These are phyloP conservation scores for Alternaria arbusti DNA, from an alignment of 2,329 filamentous ascomycete genomes.

Conservation along the genomic window DNA sequence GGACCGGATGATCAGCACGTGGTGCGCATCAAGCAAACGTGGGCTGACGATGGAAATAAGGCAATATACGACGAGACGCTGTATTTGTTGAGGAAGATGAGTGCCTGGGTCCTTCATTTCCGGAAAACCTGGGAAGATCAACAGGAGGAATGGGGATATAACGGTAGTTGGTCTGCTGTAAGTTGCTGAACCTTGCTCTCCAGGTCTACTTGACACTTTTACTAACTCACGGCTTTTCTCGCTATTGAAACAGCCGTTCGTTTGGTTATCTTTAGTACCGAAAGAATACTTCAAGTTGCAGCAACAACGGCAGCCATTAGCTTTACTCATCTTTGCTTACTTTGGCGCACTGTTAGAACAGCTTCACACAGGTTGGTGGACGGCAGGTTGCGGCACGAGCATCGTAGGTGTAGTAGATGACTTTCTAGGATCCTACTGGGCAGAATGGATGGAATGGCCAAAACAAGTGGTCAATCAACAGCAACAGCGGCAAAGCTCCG, in stretches of 20 bases:
- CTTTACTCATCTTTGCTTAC: constrained; percentile 26
- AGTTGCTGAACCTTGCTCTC: background rate
- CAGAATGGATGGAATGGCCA: constrained; percentile 18
- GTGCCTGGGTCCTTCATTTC: constrained; percentile 21
- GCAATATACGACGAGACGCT: constrained; percentile 15
- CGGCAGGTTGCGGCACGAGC: constrained; percentile 27
- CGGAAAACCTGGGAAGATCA: background rate
- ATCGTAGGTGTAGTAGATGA: constrained; percentile 22
- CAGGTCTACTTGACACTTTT: background rate
- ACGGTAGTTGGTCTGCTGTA: constrained; percentile 14
- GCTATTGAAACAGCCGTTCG: constrained; percentile 10
- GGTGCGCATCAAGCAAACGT: constrained; percentile 10
- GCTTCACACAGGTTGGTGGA: constrained; percentile 25
- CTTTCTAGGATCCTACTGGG: constrained; percentile 23
- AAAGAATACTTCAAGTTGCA: constrained; percentile 20
- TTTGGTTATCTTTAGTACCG: constrained; percentile 20
- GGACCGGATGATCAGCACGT: constrained; percentile 15
- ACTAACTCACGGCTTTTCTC: background rate
- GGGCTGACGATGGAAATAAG: constrained; percentile 9
- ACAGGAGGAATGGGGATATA: constrained; percentile 12
- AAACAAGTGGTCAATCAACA: background rate
- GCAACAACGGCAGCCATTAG: constrained; percentile 23
- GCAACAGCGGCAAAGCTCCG: background rate
- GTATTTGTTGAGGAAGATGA: constrained; percentile 12
- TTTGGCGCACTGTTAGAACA: constrained; percentile 21